These are phyloP conservation scores for Papiliotrema terrestris DNA, from an alignment of 1,284 basidiomycete genomes.

Conservation along the genomic window DNA sequence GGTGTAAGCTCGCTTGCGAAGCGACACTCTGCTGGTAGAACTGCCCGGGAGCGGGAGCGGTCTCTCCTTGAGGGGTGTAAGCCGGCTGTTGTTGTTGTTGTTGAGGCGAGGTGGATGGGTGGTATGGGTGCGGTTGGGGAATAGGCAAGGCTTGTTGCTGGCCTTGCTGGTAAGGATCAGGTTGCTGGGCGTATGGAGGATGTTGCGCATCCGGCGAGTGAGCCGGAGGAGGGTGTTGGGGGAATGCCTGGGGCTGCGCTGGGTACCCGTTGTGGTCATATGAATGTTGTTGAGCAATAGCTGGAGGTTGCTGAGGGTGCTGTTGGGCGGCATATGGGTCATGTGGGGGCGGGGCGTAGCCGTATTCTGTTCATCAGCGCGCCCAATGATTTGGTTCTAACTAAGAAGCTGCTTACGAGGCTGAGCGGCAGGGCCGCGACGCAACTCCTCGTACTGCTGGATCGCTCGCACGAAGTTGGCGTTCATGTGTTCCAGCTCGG, in stretches of 20 bases:
- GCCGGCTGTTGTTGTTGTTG: slow-evolving; percentile 10
- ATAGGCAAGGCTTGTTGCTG: slow-evolving; percentile 19
- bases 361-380: slow-evolving; percentile 14
- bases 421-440: slow-evolving; percentile 23
- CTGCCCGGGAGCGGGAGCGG: slow-evolving; percentile 10
- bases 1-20: slow-evolving; percentile 13
- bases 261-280: not conserved
- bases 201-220: slow-evolving; percentile 5
- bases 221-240: slow-evolving; percentile 5
- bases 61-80: slow-evolving; percentile 12
- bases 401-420: slow-evolving; percentile 20
- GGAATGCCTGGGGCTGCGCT: slow-evolving; percentile 11
- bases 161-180: slow-evolving; percentile 16
- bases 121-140: slow-evolving; percentile 18
- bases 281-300: not conserved
- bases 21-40: slow-evolving; percentile 12
- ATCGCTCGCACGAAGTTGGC: slow-evolving; percentile 48
- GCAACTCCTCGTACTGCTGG: slow-evolving; percentile 45
- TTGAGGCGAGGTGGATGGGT: slow-evolving; percentile 4
- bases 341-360: slow-evolving; percentile 21
- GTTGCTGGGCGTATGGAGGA: slow-evolving; percentile 9
- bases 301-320: slow-evolving; percentile 6
- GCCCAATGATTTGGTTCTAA: not conserved
- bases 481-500: slow-evolving; percentile 51
- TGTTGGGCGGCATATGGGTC: slow-evolving; percentile 13